phyloP scores from a whole-genome alignment of 1,284 basidiomycete species.

The Coriolopsis trogii region DNA sequence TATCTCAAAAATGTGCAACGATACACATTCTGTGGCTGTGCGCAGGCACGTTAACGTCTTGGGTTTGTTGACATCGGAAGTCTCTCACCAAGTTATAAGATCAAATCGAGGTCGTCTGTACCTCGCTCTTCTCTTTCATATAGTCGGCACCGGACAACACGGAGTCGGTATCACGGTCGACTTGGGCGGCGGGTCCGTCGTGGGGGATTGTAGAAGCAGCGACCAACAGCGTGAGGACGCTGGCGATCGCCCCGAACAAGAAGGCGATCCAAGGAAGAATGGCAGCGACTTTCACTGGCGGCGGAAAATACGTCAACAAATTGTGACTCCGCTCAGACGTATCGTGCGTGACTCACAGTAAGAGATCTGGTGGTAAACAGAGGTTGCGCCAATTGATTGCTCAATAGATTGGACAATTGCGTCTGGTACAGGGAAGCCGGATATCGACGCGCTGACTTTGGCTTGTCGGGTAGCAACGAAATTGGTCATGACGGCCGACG shows the following conservation, averaged over 20 bases:
- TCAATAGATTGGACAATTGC: constrained; percentile 42
- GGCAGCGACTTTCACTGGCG: constrained; percentile 27
- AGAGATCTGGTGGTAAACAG: constrained; percentile 48
- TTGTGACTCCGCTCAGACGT: not conserved
- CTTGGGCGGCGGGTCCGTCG: constrained; percentile 3
- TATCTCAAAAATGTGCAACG: too few relatives aligned
- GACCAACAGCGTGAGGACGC: constrained; percentile 29
- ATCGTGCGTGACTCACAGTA: constrained; percentile 42
- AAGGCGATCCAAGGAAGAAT: constrained; percentile 38
- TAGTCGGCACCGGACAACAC: not conserved
- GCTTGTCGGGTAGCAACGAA: constrained; percentile 54
- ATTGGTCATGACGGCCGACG: constrained; percentile 53
- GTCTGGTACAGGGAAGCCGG: constrained; percentile 40
- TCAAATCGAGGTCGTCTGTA: too few relatives aligned
- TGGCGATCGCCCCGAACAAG: constrained; percentile 32
- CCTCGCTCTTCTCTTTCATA: too few relatives aligned
- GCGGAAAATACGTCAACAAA: not conserved
- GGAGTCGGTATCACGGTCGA: not conserved
- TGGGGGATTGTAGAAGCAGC: too few relatives aligned
- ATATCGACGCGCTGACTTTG: constrained; percentile 46
- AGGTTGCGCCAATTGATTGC: constrained; percentile 43
- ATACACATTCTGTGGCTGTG: too few relatives aligned
- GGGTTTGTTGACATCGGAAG: too few relatives aligned
- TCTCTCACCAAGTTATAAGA: too few relatives aligned
- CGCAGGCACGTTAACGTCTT: too few relatives aligned